Evolutionary conservation across 768 basidiomycete species (phyloP).

Genomic region (Amanita fuliginea): DNA sequence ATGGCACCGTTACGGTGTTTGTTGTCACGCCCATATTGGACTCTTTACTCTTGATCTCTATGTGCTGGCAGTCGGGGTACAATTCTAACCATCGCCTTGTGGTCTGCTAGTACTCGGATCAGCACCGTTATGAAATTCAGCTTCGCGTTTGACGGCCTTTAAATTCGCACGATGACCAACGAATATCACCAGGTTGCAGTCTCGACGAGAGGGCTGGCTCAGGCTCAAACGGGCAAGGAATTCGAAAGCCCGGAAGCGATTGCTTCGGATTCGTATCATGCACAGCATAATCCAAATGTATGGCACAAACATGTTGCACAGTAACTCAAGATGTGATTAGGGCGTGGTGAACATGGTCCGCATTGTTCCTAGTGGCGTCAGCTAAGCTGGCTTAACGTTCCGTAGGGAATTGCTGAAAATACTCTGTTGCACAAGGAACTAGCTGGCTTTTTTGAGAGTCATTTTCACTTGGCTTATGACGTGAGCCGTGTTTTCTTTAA

Average conservation of each 20-base stretch:
- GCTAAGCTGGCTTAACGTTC: not conserved
- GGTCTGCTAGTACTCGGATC: too few relatives aligned
- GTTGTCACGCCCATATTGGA: not conserved
- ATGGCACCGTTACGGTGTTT: not conserved
- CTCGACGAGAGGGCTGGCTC: not conserved
- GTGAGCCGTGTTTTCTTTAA: slow-evolving; percentile 2
- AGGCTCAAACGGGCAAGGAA: not conserved
- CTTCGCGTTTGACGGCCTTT: too few relatives aligned
- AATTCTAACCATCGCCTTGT: too few relatives aligned
- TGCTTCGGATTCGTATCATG: not conserved
- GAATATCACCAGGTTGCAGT: too few relatives aligned
- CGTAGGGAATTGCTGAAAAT: slow-evolving; percentile 12
- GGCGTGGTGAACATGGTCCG: not conserved
- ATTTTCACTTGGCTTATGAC: slow-evolving; percentile 5
- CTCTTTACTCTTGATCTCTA: not conserved
- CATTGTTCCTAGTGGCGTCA: not conserved
- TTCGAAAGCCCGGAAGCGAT: not conserved
- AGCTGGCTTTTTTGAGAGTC: slow-evolving; percentile 7
- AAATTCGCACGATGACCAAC: not conserved
- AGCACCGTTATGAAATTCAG: too few relatives aligned
- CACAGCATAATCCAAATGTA: not conserved
- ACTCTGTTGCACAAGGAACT: slow-evolving; percentile 10
- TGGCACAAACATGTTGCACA: not conserved
- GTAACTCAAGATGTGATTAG: too few relatives aligned
- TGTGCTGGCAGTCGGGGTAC: not conserved